Percentiles rank a stretch among this genome's conserved stretches.
Evolutionary conservation across 2,329 filamentous ascomycete species (phyloP).

Genomic region (Aspergillus candidus): DNA sequence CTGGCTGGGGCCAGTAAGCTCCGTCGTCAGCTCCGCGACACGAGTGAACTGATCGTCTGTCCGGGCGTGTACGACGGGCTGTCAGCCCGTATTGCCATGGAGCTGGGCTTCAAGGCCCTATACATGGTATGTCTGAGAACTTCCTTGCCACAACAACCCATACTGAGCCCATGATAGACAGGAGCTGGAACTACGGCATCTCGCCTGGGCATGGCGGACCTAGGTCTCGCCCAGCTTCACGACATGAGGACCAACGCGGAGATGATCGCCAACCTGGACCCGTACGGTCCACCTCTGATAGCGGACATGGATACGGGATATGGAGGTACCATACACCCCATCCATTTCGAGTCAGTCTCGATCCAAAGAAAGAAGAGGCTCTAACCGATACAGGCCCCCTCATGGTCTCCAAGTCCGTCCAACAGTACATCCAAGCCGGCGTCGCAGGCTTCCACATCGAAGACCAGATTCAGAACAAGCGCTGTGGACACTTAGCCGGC

Average conservation of each 20-base stretch:
- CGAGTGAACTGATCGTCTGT: conserved; percentile 44
- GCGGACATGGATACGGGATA: conserved; percentile 53
- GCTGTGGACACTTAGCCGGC: conserved; percentile 36
- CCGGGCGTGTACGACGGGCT: conserved; percentile 66
- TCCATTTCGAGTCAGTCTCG: too few species aligned
- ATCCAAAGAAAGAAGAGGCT: too few species aligned
- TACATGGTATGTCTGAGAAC: conserved; percentile 54
- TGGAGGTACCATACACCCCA: conserved; percentile 31
- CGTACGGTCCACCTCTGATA: conserved; percentile 50
- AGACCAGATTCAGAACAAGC: conserved; percentile 47
- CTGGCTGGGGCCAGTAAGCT: conserved; percentile 25
- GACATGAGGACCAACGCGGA: conserved; percentile 60
- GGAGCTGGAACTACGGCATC: conserved; percentile 59
- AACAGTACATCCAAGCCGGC: conserved; percentile 47
- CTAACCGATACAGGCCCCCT: conserved; percentile 30
- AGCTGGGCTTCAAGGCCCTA: conserved; percentile 57
- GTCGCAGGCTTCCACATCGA: conserved; percentile 54
- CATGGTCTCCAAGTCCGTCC: conserved; percentile 44
- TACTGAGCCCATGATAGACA: conserved; percentile 38
- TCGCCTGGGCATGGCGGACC: conserved; percentile 56
- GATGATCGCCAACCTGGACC: conserved; percentile 58
- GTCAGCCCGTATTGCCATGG: conserved; percentile 57
- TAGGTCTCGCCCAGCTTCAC: conserved; percentile 55
- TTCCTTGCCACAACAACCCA: not conserved
- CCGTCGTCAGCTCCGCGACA: conserved; percentile 23